Evolutionary conservation across 1,139 yeast species (phyloP), one percentile per base, ranked within the genome.

Genomic region (Candida tetrigidarum): DNA sequence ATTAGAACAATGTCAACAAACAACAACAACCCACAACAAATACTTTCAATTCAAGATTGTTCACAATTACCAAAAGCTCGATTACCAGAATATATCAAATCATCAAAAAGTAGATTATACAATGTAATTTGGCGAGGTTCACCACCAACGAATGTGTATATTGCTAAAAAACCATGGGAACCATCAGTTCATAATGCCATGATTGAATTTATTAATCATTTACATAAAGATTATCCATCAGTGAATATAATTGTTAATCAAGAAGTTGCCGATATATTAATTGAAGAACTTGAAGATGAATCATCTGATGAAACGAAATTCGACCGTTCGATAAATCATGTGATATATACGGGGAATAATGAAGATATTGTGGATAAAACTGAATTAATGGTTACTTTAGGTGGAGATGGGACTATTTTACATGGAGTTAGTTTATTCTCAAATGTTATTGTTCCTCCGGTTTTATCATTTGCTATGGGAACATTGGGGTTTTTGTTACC

Each of bases 321-420:
- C 6, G 50, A 45, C 25, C 19, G 43, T 5, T 42, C 34, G 10
- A 35, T 44, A 10, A 42, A 47, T 18, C 50, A 48, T 29, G 43
- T 47, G 2, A 39, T 58, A 42, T 85, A 73, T 59, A 81, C 93
- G 0, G 96, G 96, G 0, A 59, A 74, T 1, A 66, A 68, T 11
- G 67, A 70, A 8, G 86, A 83, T 5, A 81, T 91, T 23, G 77
- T 82, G 8, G 52, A 60, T 35, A 75, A 75, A 50, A 75, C 84
- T 1, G 98, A 92, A 59, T 64, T 91, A 39, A 67, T 92, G 36
- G 90, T 92, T 11, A 88, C 97, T 0, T 65, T 92, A 30, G 98
- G 98, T 8, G 99, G 99, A 10, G 99, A 92, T 62, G 99, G 98
- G 9, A 92, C 98, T 0, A 90, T 92, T 50, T 66, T 92, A 39